phyloP scores from a whole-genome alignment of 169 alveolate genomes.

The Cryptosporidium baileyi region DNA sequence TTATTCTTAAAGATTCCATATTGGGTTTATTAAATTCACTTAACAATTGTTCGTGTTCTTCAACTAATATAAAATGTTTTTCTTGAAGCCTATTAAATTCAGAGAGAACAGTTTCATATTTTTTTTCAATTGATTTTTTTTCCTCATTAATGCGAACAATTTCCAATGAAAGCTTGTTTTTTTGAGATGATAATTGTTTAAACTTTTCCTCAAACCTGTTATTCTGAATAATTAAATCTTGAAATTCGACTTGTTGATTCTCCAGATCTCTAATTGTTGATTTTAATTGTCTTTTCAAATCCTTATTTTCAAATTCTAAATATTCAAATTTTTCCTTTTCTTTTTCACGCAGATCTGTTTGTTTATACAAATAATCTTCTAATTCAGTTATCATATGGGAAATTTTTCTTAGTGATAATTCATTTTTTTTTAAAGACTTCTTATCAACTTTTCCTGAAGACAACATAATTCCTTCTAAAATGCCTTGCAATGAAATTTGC shows the following conservation, averaged over 20 bases:
- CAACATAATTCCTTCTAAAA: conserved; percentile 25
- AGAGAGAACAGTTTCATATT: neutral
- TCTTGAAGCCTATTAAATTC: conserved; percentile 18
- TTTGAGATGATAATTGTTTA: neutral
- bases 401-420: conserved; percentile 21
- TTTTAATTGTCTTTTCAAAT: conserved; percentile 12
- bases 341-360: neutral
- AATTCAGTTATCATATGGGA: conserved; percentile 66
- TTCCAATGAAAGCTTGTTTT: neutral
- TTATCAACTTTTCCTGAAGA: neutral
- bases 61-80: neutral
- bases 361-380: conserved; percentile 44
- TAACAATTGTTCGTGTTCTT: neutral
- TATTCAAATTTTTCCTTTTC: conserved; percentile 8
- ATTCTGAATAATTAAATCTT: conserved; percentile 1
- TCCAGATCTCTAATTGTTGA: neutral
- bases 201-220: neutral
- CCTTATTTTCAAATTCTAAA: conserved; percentile 3
- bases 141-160: neutral
- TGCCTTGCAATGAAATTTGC: conserved; percentile 41
- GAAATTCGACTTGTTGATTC: conserved; percentile 17
- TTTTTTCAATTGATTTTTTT: neutral
- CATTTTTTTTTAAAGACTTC: neutral
- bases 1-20: neutral
- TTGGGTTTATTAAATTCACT: neutral